Evolutionary conservation across 2,329 filamentous ascomycete genomes (phyloP).

Genomic region (Ophiostoma montium): DNA sequence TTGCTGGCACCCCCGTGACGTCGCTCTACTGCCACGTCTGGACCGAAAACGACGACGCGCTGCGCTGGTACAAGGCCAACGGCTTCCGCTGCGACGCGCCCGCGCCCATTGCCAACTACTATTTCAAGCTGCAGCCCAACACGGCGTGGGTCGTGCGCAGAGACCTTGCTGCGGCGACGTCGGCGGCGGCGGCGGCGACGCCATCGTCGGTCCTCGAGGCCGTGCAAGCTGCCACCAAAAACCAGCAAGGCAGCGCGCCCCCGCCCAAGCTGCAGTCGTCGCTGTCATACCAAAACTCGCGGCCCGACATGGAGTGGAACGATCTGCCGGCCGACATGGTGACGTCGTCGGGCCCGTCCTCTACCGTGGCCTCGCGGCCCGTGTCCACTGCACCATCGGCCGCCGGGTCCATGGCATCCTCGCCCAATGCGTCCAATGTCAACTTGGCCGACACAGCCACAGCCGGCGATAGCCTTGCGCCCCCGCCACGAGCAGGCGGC

Average conservation of each 20-base stretch:
- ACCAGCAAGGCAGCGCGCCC: no score
- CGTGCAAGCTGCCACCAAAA: not conserved
- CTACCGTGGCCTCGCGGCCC: not conserved
- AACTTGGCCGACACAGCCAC: conserved; percentile 14
- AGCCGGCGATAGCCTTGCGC: not conserved
- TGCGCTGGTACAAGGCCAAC: conserved; percentile 46
- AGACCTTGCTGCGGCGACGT: no score
- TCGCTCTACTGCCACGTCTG: conserved; percentile 51
- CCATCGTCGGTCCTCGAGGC: not conserved
- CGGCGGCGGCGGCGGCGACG: no score
- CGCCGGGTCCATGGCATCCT: conserved; percentile 7
- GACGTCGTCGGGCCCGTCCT: conserved; percentile 10
- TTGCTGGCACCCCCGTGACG: not conserved
- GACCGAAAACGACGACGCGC: conserved; percentile 49
- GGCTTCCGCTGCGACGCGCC: conserved; percentile 37
- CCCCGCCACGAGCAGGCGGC: not conserved
- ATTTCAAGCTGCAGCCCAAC: conserved; percentile 45
- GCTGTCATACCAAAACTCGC: conserved; percentile 43
- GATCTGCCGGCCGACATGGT: conserved; percentile 49
- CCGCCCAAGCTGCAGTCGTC: conserved; percentile 7
- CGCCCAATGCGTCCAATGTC: conserved; percentile 8
- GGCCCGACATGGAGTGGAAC: conserved; percentile 51
- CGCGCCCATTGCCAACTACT: conserved; percentile 41
- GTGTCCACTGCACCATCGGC: conserved; percentile 4
- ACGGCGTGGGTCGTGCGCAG: conserved; percentile 46